Evolutionary conservation across 176 grass and related monocot species (phyloP).

Genomic region (Guadua angustifolia): DNA sequence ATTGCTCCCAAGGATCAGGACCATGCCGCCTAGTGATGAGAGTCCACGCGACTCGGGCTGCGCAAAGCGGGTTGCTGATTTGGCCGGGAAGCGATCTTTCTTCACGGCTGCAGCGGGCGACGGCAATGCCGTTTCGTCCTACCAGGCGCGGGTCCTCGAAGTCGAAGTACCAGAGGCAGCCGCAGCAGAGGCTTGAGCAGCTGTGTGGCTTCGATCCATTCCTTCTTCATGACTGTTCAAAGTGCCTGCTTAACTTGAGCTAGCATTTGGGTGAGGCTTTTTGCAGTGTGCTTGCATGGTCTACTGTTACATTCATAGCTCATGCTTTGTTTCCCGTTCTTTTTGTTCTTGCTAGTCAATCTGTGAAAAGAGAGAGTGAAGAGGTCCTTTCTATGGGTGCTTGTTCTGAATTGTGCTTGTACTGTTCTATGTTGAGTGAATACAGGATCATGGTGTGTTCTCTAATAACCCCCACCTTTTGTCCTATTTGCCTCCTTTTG

Average conservation of each 20-base stretch:
- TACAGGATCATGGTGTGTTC: slow-evolving; percentile 38
- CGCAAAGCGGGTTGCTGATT: slow-evolving; percentile 70
- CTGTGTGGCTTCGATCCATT: slow-evolving; percentile 1
- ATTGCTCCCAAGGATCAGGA: slow-evolving; percentile 75
- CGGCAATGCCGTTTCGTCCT: slow-evolving; percentile 36
- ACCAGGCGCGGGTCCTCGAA: slow-evolving; percentile 47
- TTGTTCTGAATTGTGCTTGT: slow-evolving; percentile 28
- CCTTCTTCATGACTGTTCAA: slow-evolving; percentile 27
- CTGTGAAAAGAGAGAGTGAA: slow-evolving; percentile 20
- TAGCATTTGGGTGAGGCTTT: slow-evolving; percentile 32
- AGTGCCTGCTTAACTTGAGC: slow-evolving; percentile 50
- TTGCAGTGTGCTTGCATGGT: slow-evolving; percentile 39
- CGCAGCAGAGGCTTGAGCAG: slow-evolving; percentile 1
- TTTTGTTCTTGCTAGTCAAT: slow-evolving; percentile 35
- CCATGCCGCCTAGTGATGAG: slow-evolving; percentile 39
- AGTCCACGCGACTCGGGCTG: slow-evolving; percentile 83
- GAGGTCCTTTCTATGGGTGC: slow-evolving; percentile 7
- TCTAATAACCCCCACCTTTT: neutral
- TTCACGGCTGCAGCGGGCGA: slow-evolving; percentile 46
- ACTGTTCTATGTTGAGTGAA: slow-evolving; percentile 20
- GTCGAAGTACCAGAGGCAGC: slow-evolving; percentile 34
- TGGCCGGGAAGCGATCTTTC: slow-evolving; percentile 60
- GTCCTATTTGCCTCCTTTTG: neutral
- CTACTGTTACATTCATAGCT: slow-evolving; percentile 43
- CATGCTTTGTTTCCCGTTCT: slow-evolving; percentile 23